Conservation (phyloP, 2,329 filamentous ascomycete genomes). For the Scytalidium lignicola region DNA sequence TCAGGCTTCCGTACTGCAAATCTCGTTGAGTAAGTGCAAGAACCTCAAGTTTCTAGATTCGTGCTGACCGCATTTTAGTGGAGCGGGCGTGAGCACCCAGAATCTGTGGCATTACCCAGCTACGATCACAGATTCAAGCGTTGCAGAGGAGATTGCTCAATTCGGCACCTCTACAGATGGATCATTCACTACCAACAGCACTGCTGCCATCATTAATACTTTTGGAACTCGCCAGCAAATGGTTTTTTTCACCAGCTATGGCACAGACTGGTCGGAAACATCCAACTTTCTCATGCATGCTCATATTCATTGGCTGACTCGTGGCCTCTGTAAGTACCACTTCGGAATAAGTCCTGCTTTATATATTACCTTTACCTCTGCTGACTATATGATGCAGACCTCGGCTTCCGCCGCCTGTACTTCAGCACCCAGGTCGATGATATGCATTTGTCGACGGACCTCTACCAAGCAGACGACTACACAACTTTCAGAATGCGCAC, state of each 20-base stretch:
- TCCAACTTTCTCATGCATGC: constrained; percentile 13
- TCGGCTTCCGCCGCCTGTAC: constrained; percentile 12
- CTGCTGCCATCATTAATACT: constrained; percentile 55
- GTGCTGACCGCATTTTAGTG: constrained; percentile 14
- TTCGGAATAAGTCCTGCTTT: background rate
- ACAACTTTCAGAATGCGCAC: constrained; percentile 42
- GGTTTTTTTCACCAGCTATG: constrained; percentile 52
- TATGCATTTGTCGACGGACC: constrained; percentile 46
- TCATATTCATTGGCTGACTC: constrained; percentile 16
- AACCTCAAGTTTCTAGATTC: background rate
- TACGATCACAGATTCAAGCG: constrained; percentile 46
- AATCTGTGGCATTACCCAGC: constrained; percentile 56
- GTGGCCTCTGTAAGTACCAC: constrained; percentile 12
- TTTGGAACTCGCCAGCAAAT: constrained; percentile 54
- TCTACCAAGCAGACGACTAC: constrained; percentile 38
- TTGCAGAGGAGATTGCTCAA: constrained; percentile 49
- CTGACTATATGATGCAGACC: constrained; percentile 4
- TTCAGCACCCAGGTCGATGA: constrained; percentile 43
- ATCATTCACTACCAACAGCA: constrained; percentile 32
- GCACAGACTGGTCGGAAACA: constrained; percentile 32
- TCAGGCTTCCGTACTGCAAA: constrained; percentile 50
- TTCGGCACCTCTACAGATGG: constrained; percentile 38
- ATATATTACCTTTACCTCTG: background rate
- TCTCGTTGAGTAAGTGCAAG: constrained; percentile 28
- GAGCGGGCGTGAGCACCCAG: constrained; percentile 39